Conservation (phyloP, 495 filamentous ascomycete genomes). For the Penicillium salamii region DNA sequence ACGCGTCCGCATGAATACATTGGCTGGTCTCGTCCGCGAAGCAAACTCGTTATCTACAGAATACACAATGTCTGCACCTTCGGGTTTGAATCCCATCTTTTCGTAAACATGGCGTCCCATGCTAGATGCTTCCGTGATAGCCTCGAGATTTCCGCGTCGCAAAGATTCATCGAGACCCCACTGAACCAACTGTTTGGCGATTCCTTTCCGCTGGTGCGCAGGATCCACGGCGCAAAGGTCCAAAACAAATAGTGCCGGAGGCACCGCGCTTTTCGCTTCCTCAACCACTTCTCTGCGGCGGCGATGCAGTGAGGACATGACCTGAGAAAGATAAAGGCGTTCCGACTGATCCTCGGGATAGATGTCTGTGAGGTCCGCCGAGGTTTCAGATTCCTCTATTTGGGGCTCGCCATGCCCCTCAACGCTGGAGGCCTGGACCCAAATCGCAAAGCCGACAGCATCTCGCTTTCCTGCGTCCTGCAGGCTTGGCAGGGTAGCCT, state of each 20-base stretch:
- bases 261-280: conserved; percentile 20
- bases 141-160: conserved; percentile 35
- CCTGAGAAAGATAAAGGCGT: conserved; percentile 34
- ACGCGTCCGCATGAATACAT: conserved; percentile 36
- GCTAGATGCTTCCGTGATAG: conserved; percentile 37
- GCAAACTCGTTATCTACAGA: conserved; percentile 36
- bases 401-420: conserved; percentile 36
- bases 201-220: conserved; percentile 35
- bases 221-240: conserved; percentile 42
- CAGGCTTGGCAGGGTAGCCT: conserved; percentile 32
- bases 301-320: conserved; percentile 23
- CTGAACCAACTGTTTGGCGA: conserved; percentile 34
- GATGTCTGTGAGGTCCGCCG: conserved; percentile 25
- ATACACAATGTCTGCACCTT: conserved; percentile 31
- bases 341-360: conserved; percentile 36
- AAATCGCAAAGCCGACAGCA: conserved; percentile 42
- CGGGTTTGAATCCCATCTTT: conserved; percentile 34
- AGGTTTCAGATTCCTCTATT: conserved; percentile 15
- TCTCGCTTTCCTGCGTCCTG: conserved; percentile 9
- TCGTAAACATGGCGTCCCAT: conserved; percentile 43
- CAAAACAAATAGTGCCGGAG: conserved; percentile 35
- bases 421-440: conserved; percentile 30
- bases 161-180: conserved; percentile 41
- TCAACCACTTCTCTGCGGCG: conserved; percentile 29
- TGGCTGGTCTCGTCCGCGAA: conserved; percentile 21